Base-by-base conservation (phyloP, 2,329 filamentous ascomycete genomes). In the Alternaria brassicicola region DNA sequence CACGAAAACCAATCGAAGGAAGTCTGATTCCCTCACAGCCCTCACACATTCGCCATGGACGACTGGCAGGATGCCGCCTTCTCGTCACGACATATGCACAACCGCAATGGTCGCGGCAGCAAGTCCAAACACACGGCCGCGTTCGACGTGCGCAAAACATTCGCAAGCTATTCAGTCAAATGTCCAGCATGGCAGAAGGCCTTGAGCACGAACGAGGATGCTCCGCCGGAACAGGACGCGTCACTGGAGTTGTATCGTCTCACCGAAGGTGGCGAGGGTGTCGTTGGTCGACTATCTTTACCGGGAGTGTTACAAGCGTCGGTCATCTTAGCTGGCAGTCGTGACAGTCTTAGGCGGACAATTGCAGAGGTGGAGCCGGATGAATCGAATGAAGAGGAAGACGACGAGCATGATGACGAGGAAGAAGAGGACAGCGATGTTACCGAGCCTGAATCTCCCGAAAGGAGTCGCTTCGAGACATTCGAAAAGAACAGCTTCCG, bases 401-500 rank as follows among this genome's bases (percentile, higher is more conserved):
- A 28, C 9, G 21, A 36, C 2, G 17, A 35, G 30, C 19, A 49
- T 4, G 31, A 41, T 3, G 30, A 54, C 10, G 26, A 42, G 7
- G 54, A 36, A n/a, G 38, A 60, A 9, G 36, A 36, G 2, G 31
- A 53, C 6, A 38, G 25, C 13, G 36, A 43, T 9, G 30, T 53
- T 2, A 55, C 55, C 1, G 56, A 54, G 8, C 53, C 55, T 9
- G 57, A 54, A 8, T 49, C 48, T 15, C 57, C 53, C 9, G 55
- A 62, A 10, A 26, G 45, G 1, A 43, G 39, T 19, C 66, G 68
- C 26, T 69, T 71, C 57, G 41, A 58, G 33, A 67, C 59, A 0
- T 71, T 71, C 25, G 68, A 71, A 19, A 71, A 70, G 47, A 71
- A 71, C 50, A 67, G 64, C 42, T 70, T 71, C 47, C 65, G 68